These are phyloP conservation scores for Metarhizium robertsii DNA, from an alignment of 2,329 filamentous ascomycete genomes.

Conservation along the genomic window DNA sequence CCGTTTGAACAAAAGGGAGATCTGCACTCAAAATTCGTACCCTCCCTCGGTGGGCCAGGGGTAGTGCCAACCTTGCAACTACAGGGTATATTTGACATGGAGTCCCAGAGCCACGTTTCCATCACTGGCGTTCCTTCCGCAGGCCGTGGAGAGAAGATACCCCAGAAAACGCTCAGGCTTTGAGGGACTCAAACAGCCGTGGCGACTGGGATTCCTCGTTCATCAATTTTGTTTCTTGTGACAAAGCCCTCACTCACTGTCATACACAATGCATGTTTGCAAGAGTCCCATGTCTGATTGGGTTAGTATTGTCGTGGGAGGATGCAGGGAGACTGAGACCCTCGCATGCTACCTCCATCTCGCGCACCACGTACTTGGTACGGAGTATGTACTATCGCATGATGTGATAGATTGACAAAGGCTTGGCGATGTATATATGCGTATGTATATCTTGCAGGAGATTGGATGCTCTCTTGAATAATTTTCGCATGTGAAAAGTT, in stretches of 20 bases:
- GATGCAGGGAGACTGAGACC: no score
- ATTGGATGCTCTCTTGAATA: no score
- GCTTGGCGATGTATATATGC: no score
- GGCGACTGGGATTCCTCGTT: neutral
- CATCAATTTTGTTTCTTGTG: neutral
- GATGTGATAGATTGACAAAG: no score
- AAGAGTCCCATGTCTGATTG: no score
- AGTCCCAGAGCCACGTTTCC: neutral
- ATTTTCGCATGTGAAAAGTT: no score
- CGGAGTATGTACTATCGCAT: no score
- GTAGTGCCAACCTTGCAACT: neutral
- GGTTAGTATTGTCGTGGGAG: neutral
- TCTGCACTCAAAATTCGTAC: neutral
- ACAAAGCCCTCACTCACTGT: neutral
- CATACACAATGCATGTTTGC: no score
- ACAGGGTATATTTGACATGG: neutral
- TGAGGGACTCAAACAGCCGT: neutral
- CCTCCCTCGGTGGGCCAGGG: neutral
- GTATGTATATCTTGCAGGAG: no score
- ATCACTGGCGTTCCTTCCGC: neutral
- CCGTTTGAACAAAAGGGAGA: neutral
- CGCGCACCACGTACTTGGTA: no score
- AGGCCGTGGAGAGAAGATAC: neutral
- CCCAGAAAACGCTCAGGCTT: neutral
- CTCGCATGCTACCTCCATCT: no score